Conservation (phyloP, 148 eudicot species). For the Pouteria glomerata region DNA sequence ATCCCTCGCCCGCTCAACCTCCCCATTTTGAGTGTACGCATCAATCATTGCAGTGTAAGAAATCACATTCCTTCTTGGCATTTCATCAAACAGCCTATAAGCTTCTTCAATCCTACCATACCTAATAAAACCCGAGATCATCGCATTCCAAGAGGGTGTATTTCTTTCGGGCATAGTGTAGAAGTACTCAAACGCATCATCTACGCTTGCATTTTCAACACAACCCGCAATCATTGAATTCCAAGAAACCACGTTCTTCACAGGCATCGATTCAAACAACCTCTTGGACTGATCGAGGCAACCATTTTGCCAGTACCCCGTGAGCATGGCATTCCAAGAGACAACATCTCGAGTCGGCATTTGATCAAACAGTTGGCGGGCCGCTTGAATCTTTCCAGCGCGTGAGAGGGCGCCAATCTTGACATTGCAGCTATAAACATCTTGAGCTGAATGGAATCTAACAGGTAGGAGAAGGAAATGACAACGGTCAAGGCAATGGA, state of each 20-base stretch:
- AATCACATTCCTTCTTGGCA: slow-evolving; percentile 32
- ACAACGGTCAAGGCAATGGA: neutral
- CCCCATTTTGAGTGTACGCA: slow-evolving; percentile 34
- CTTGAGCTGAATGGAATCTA: slow-evolving; percentile 13
- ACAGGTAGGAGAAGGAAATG: neutral
- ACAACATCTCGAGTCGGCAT: slow-evolving; percentile 28
- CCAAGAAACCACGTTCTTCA: slow-evolving; percentile 31
- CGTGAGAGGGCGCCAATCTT: slow-evolving; percentile 18
- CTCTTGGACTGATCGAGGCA: slow-evolving; percentile 19
- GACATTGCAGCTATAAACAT: slow-evolving; percentile 24
- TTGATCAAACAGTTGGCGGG: slow-evolving; percentile 34
- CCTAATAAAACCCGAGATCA: slow-evolving; percentile 34
- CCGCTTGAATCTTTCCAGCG: slow-evolving; percentile 24
- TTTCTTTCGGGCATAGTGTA: slow-evolving; percentile 29
- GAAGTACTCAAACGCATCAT: slow-evolving; percentile 26
- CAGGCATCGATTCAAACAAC: slow-evolving; percentile 25
- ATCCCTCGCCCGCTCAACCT: slow-evolving; percentile 27
- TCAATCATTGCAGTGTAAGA: slow-evolving; percentile 38
- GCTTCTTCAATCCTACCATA: slow-evolving; percentile 25
- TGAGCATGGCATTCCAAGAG: slow-evolving; percentile 30
- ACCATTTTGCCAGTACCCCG: slow-evolving; percentile 41
- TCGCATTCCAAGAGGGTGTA: slow-evolving; percentile 34
- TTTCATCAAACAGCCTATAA: slow-evolving; percentile 20
- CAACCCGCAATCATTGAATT: slow-evolving; percentile 32
- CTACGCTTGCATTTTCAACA: slow-evolving; percentile 20